Conservation (phyloP, 2,329 filamentous ascomycete genomes). For the Cucurbitaria berberidis region DNA sequence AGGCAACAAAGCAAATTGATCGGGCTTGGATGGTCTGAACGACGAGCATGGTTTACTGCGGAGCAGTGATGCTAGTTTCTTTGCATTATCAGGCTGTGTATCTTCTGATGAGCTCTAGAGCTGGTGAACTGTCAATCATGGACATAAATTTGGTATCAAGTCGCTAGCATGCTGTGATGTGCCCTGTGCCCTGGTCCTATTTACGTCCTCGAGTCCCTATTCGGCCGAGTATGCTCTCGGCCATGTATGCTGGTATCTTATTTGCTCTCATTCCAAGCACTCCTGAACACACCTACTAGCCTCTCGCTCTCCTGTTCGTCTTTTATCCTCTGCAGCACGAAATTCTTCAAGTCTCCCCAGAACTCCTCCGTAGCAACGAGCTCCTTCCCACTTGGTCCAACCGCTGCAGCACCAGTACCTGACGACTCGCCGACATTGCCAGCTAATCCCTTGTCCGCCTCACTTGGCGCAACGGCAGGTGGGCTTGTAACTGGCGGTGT, state of each 20-base stretch:
- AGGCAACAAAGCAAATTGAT: constrained; percentile 1
- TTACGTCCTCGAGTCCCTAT: not conserved
- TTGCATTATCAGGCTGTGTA: constrained; percentile 19
- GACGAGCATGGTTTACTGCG: constrained; percentile 14
- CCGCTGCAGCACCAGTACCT: constrained; percentile 50
- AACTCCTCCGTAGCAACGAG: constrained; percentile 75
- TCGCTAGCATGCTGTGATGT: constrained; percentile 9
- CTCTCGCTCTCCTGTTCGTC: constrained; percentile 70
- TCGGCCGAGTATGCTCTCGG: not conserved
- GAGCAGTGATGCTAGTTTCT: constrained; percentile 12
- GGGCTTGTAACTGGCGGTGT: constrained; percentile 54
- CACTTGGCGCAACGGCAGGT: constrained; percentile 60
- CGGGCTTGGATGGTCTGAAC: constrained; percentile 17
- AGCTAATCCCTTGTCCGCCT: constrained; percentile 53
- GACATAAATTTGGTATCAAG: constrained; percentile 22
- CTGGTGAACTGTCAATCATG: constrained; percentile 31
- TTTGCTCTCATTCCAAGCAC: constrained; percentile 65
- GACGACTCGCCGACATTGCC: constrained; percentile 11
- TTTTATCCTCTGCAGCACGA: constrained; percentile 78
- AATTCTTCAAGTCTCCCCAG: constrained; percentile 84
- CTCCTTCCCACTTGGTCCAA: constrained; percentile 63
- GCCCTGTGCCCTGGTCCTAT: not conserved
- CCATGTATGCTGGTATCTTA: not conserved
- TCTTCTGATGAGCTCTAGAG: constrained; percentile 23
- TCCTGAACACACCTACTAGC: constrained; percentile 71